phyloP scores from a whole-genome alignment of 345 rosid species.

The Capsella bursapastoris region DNA sequence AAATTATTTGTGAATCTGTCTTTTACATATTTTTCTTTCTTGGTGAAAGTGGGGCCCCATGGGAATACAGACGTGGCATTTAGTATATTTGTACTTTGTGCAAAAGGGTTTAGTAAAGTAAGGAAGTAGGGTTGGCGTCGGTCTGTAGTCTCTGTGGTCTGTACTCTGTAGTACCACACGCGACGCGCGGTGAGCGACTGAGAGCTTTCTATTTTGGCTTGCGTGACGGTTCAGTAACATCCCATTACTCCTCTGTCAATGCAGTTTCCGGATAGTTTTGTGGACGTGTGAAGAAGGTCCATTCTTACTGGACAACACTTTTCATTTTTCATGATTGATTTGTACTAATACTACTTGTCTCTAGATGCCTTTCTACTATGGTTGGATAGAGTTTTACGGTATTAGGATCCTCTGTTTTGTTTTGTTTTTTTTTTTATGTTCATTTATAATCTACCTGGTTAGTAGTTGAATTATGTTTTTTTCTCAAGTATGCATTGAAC shows the following conservation, averaged over 20 bases:
- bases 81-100: conserved; percentile 16
- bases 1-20: conserved; percentile 17
- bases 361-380: background rate
- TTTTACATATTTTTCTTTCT: conserved; percentile 19
- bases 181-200: conserved; percentile 27
- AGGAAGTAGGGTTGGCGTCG: background rate
- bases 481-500: background rate
- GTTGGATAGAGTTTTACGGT: background rate
- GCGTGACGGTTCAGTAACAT: conserved; percentile 39
- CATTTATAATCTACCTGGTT: background rate
- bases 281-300: conserved; percentile 25
- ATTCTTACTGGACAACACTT: background rate
- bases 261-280: conserved; percentile 30
- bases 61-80: conserved; percentile 43
- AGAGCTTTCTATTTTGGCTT: background rate
- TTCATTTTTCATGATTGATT: background rate
- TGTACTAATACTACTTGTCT: background rate
- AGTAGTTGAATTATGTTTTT: background rate
- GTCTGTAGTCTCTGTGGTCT: no score
- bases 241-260: background rate
- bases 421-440: background rate
- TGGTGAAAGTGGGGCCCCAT: conserved; percentile 43
- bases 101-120: background rate
- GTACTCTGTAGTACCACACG: background rate
- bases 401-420: background rate